Evolutionary conservation across 495 filamentous ascomycete species (phyloP).

Genomic region (Trichodelitschia bisporula): DNA sequence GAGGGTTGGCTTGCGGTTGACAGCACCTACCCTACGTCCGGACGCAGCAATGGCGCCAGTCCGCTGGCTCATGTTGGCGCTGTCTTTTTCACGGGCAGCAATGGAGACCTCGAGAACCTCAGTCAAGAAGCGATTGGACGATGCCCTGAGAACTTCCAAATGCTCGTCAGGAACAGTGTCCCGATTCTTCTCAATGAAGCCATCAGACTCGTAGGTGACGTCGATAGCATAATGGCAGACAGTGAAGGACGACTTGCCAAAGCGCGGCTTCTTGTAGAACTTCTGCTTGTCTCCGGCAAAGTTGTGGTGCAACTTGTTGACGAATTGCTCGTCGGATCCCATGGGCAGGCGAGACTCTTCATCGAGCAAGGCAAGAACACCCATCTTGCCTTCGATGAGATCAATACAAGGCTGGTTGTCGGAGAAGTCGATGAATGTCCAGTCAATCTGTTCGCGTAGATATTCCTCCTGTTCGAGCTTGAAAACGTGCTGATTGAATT

Average conservation of each 20-base stretch:
- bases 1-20: conserved; percentile 87
- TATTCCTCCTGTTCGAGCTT: conserved; percentile 99
- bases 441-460: conserved; percentile 87
- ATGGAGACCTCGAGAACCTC: conserved; percentile 71
- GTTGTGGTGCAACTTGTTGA: conserved; percentile 90
- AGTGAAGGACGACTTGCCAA: conserved; percentile 93
- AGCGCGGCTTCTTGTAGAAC: conserved; percentile 95
- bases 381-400: conserved; percentile 88
- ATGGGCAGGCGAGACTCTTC: conserved; percentile 93
- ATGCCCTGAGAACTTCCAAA: conserved; percentile 67
- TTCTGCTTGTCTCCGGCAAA: conserved; percentile 80
- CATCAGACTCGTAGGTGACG: conserved; percentile 98
- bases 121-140: conserved; percentile 64
- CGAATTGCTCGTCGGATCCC: conserved; percentile 93
- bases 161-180: conserved; percentile 98
- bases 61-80: conserved; percentile 42
- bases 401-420: conserved; percentile 99
- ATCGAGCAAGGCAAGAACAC: conserved; percentile 75
- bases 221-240: conserved; percentile 98
- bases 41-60: conserved; percentile 28
- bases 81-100: conserved; percentile 71
- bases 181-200: conserved; percentile 98
- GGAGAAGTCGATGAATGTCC: conserved; percentile 99
- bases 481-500: conserved; percentile 99
- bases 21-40: conserved; percentile 66